phyloP scores from a whole-genome alignment of 208 protist genomes.

The Leishmania tarentolae region DNA sequence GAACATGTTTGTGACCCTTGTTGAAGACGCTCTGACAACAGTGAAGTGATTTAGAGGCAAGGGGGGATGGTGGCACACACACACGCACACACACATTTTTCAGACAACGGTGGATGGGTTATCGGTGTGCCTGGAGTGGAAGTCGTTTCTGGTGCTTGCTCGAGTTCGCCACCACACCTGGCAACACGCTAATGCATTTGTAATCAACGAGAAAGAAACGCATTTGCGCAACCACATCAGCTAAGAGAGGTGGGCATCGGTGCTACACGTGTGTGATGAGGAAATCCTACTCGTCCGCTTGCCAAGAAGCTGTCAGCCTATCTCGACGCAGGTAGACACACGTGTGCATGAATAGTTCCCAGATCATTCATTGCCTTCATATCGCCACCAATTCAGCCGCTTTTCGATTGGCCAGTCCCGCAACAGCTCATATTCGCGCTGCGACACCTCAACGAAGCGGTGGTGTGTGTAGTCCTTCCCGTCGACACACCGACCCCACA shows the following conservation, averaged over 20 bases:
- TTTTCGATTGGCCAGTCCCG: slow-evolving; percentile 74
- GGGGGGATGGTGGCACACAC: neutral
- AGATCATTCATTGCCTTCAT: slow-evolving; percentile 35
- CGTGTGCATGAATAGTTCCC: neutral
- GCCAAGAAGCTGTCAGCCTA: neutral
- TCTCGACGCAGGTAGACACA: neutral
- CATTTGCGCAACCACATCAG: neutral
- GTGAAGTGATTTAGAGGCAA: too few species aligned
- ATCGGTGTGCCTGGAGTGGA: neutral
- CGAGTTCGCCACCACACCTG: neutral
- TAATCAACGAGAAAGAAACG: too few species aligned
- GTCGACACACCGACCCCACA: slow-evolving; percentile 83
- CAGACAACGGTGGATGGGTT: neutral
- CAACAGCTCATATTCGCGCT: slow-evolving; percentile 74
- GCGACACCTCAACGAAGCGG: slow-evolving; percentile 64
- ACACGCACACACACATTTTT: neutral
- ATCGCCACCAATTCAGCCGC: slow-evolving; percentile 86
- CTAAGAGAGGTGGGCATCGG: too few species aligned
- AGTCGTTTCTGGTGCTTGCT: neutral
- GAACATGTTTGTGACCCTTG: neutral
- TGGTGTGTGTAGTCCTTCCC: slow-evolving; percentile 91
- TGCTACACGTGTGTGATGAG: neutral
- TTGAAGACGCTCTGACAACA: neutral
- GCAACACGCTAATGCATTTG: neutral
- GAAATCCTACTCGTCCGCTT: neutral